Base-by-base conservation (phyloP, 352 stramenopile species). In the Globisporangium cederbergense region DNA sequence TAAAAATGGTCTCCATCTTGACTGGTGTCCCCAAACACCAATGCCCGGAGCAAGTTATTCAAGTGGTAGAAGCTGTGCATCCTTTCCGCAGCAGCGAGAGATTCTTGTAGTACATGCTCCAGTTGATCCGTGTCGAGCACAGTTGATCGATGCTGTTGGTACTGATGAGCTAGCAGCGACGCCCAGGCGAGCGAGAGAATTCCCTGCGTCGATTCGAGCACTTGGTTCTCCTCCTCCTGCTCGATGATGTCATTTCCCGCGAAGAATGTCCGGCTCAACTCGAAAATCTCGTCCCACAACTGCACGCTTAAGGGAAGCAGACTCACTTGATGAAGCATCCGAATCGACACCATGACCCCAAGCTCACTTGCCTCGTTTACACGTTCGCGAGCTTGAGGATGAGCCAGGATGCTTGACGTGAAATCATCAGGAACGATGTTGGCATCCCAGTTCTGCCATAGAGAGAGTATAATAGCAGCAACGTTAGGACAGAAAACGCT, bases 111-210 rank as follows among this genome's bases (percentile, higher is more conserved):
- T 42, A 79, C 66, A 2, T 40, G 32, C 20, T 86, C 71, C 20
- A 88, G 22, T 52, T 56, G 10, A 45, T 46, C 25, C 4, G 54
- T 18, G 7, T 70, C 59, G n/a, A 59, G 55, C 8, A 36, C 58
- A 32, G 43, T 65, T 20, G 46, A 30, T n/a, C 34, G 42, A 16
- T 56, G 43, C 13, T 65, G 58, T 55, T 63, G 45, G 43, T 79
- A 83, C 47, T 79, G 63, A 51, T 77, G 75, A n/a, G 77, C 78
- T 3, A 91, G 49, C 6, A 90, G 51, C 34, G 83, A 46, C 3
- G 78, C 75, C 78, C 76, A 90, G 4, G 76, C 73, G 6, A 91
- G 61, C 13, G 86, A 58, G 20, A 90, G 54, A n/a, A 87, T 71
- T 8, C 82, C 80, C 28, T 30, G 42, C 16, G 43, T 62, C 43